Evolutionary conservation across 108 stramenopile species (phyloP).

Genomic region (Discostella pseudostelligera): DNA sequence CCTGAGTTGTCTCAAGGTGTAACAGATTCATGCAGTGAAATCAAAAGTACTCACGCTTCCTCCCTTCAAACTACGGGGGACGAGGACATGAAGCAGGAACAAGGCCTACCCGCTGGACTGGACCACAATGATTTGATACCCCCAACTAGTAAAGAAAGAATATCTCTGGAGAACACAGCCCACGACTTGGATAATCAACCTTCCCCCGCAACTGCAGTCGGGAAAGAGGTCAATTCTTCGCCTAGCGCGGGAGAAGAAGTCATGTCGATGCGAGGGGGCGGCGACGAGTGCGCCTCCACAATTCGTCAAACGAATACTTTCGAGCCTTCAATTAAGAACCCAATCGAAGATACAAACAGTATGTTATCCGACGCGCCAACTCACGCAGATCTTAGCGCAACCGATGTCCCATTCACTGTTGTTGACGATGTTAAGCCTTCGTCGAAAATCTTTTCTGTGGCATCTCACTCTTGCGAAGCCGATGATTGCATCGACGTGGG

Average conservation of each 20-base stretch:
- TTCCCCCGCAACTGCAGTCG: neutral
- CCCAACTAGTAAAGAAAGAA: neutral
- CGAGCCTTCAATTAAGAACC: neutral
- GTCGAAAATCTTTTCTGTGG: neutral
- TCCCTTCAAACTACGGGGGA: neutral
- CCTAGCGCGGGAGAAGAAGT: slow-evolving; percentile 8
- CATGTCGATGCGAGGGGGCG: slow-evolving; percentile 41
- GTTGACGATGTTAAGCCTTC: slow-evolving; percentile 8
- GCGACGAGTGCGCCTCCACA: slow-evolving; percentile 14
- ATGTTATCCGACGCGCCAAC: no score
- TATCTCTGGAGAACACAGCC: no score
- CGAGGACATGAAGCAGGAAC: neutral
- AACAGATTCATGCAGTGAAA: no score
- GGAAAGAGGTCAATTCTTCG: neutral
- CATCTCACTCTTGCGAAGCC: no score
- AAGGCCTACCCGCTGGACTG: neutral
- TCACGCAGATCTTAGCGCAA: no score
- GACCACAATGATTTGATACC: neutral
- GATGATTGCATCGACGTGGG: no score
- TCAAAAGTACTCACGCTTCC: no score
- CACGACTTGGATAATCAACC: neutral
- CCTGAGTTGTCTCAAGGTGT: no score
- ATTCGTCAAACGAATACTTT: slow-evolving; percentile 1
- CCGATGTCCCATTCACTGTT: slow-evolving; percentile 2
- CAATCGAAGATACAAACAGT: no score